Evolutionary conservation across 306 rosid genomes (phyloP).

Genomic region (Castanopsis chinensis): DNA sequence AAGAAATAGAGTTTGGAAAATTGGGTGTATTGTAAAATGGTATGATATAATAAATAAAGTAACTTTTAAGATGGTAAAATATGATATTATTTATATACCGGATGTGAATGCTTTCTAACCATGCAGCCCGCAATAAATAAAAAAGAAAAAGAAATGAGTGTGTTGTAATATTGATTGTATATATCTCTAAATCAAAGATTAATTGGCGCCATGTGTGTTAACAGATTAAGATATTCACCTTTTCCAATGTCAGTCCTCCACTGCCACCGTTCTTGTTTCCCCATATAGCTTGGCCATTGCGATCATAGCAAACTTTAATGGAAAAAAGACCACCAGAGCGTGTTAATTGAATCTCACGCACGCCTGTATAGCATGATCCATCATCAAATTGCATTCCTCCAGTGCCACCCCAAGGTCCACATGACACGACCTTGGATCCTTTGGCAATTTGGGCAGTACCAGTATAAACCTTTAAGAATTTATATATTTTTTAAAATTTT

Average conservation of each 20-base stretch:
- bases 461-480: slow-evolving; percentile 17
- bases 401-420: slow-evolving; percentile 91
- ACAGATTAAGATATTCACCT: slow-evolving; percentile 36
- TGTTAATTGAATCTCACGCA: slow-evolving; percentile 64
- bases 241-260: slow-evolving; percentile 77
- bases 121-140: not conserved
- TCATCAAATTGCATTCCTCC: slow-evolving; percentile 73
- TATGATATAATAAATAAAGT: no score
- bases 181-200: no score
- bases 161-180: no score
- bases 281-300: slow-evolving; percentile 58
- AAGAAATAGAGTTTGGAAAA: no score
- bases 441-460: slow-evolving; percentile 31
- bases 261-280: slow-evolving; percentile 68
- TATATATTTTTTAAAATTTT: no score
- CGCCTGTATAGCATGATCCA: slow-evolving; percentile 55
- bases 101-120: no score
- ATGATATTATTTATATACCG: no score
- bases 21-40: no score
- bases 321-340: slow-evolving; percentile 67
- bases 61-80: no score
- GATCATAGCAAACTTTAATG: slow-evolving; percentile 63
- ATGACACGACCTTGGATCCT: slow-evolving; percentile 42
- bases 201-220: no score
- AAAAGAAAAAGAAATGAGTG: not conserved